Evolutionary conservation across 352 stramenopile genomes (phyloP).

Genomic region (Globisporangium ultimum): DNA sequence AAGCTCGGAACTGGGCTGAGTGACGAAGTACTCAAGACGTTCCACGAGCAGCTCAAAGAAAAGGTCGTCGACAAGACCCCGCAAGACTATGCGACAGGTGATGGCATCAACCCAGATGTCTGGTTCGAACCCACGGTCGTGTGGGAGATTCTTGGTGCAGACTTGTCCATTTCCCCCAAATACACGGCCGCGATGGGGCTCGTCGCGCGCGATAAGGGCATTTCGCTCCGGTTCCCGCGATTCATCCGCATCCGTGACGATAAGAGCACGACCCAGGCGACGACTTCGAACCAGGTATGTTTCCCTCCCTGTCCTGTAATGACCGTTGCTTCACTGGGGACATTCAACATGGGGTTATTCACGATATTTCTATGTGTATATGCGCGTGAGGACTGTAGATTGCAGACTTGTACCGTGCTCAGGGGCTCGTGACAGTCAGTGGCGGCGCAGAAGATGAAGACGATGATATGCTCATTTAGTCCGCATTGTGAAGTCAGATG

Average conservation of each 20-base stretch:
- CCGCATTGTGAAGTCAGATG: conserved; percentile 2
- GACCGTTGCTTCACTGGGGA: neutral
- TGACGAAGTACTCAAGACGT: conserved; percentile 96
- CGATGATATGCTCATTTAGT: conserved; percentile 78
- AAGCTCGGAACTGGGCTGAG: conserved; percentile 99
- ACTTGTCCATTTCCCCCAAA: conserved; percentile 97
- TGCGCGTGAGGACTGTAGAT: conserved; percentile 35
- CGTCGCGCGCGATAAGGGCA: conserved; percentile 91
- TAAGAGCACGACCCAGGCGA: conserved; percentile 96
- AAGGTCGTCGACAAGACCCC: conserved; percentile 82
- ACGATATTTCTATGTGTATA: conserved; percentile 3
- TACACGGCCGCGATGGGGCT: conserved; percentile 95
- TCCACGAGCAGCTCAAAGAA: conserved; percentile 81
- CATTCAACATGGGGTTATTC: neutral
- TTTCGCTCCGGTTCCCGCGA: conserved; percentile 98
- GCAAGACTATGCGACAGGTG: conserved; percentile 90
- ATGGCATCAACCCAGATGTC: conserved; percentile 89
- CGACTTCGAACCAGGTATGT: conserved; percentile 92
- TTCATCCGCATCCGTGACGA: conserved; percentile 98
- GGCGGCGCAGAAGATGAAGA: conserved; percentile 68
- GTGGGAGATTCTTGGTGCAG: conserved; percentile 98
- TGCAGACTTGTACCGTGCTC: conserved; percentile 75
- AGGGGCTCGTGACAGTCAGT: conserved; percentile 66
- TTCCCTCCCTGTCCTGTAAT: neutral
- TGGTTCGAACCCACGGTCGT: conserved; percentile 97